Percentiles rank a stretch among this genome's conserved stretches.
Evolutionary conservation across 495 filamentous ascomycete species (phyloP).

Genomic region (Penicillium cosmopolitanum): DNA sequence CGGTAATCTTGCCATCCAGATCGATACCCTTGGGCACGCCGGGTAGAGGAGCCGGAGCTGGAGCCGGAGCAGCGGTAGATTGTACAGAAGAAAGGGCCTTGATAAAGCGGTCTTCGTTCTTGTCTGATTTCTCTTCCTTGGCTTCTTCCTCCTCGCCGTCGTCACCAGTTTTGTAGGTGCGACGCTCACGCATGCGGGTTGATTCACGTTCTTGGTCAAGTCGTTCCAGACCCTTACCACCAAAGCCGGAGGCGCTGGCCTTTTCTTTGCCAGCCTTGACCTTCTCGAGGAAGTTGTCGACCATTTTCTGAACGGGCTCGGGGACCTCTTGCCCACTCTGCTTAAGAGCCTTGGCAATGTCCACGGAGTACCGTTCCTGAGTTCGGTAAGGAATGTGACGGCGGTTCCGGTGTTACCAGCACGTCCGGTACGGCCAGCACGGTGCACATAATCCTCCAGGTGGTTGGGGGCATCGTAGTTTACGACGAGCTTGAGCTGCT

Average conservation of each 20-base stretch:
- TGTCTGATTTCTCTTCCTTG: slow-evolving; percentile 65
- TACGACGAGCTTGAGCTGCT: slow-evolving; percentile 93
- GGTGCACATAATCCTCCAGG: slow-evolving; percentile 97
- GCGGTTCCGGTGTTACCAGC: slow-evolving; percentile 95
- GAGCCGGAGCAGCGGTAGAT: slow-evolving; percentile 52
- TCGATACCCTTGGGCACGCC: slow-evolving; percentile 67
- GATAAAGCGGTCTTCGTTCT: slow-evolving; percentile 62
- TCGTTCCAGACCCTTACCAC: slow-evolving; percentile 90
- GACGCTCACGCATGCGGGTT: slow-evolving; percentile 80
- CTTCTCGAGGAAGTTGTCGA: slow-evolving; percentile 77
- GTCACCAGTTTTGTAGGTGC: slow-evolving; percentile 87
- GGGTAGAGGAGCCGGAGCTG: slow-evolving; percentile 45
- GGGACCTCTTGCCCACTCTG: slow-evolving; percentile 86
- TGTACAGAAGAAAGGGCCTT: slow-evolving; percentile 69
- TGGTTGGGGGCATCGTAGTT: slow-evolving; percentile 98
- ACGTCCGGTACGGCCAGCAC: slow-evolving; percentile 90
- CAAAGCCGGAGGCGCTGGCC: slow-evolving; percentile 79
- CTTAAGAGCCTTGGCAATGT: slow-evolving; percentile 91
- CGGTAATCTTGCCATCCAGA: slow-evolving; percentile 75
- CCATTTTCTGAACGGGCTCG: slow-evolving; percentile 66
- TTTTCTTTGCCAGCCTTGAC: slow-evolving; percentile 92
- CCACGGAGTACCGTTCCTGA: slow-evolving; percentile 86
- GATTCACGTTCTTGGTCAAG: slow-evolving; percentile 90
- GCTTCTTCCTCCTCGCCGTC: slow-evolving; percentile 86
- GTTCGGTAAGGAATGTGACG: slow-evolving; percentile 92